phyloP scores from a whole-genome alignment of 257 asterid species.

The Solanum arcanum region DNA sequence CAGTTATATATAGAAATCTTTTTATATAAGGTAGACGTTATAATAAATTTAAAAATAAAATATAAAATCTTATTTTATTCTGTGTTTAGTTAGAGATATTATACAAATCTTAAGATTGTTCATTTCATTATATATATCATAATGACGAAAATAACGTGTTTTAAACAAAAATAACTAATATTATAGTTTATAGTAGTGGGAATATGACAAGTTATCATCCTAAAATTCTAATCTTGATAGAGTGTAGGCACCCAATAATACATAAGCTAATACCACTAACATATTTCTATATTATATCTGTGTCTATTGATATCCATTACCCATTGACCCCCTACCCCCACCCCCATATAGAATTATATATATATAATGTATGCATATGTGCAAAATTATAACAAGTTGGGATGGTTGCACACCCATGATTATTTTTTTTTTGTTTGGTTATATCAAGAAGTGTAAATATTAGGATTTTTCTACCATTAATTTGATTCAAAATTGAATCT shows the following conservation, averaged over 20 bases:
- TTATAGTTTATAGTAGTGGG: slow-evolving; percentile 19
- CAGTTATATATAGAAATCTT: too few species aligned
- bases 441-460: not conserved
- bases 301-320: not conserved
- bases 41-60: too few species aligned
- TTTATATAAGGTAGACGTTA: too few species aligned
- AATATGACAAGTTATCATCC: slow-evolving; percentile 16
- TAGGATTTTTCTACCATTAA: not conserved
- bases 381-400: not conserved
- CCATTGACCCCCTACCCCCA: not conserved
- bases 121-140: too few species aligned
- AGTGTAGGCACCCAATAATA: slow-evolving; percentile 22
- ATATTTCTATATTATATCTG: not conserved
- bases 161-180: too few species aligned
- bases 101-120: too few species aligned
- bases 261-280: slow-evolving; percentile 5
- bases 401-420: not conserved
- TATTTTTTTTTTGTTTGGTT: not conserved
- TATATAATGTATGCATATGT: not conserved
- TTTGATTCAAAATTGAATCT: slow-evolving; percentile 28
- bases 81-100: too few species aligned
- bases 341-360: not conserved
- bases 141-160: too few species aligned
- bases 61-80: too few species aligned
- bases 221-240: not conserved